Percentiles rank a stretch among this genome's conserved stretches.
These are phyloP conservation scores for Candida fluviatilis DNA, from an alignment of 805 yeast genomes.

Conservation along the genomic window DNA sequence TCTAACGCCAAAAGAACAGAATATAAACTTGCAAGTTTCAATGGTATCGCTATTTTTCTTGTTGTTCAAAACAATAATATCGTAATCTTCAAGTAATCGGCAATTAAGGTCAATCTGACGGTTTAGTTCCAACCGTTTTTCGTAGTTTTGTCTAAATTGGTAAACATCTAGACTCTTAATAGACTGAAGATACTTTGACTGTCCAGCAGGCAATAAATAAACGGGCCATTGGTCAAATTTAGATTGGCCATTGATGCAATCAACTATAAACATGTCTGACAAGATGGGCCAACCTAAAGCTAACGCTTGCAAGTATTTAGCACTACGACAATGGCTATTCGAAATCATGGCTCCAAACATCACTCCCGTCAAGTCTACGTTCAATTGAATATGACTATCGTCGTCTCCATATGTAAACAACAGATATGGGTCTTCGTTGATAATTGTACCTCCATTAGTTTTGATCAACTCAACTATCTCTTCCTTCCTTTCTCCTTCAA, in stretches of 20 bases:
- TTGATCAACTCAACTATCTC: constrained; percentile 32
- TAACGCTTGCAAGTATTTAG: constrained; percentile 71
- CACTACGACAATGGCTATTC: constrained; percentile 54
- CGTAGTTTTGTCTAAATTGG: constrained; percentile 37
- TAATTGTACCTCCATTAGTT: constrained; percentile 38
- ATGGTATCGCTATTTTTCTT: constrained; percentile 22
- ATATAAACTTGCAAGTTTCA: constrained; percentile 39
- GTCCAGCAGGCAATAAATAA: constrained; percentile 72
- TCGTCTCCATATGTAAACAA: constrained; percentile 15
- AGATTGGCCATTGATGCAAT: constrained; percentile 32
- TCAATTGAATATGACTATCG: constrained; percentile 7
- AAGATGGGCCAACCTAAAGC: constrained; percentile 86
- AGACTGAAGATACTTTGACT: constrained; percentile 42
- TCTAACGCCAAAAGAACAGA: constrained; percentile 44
- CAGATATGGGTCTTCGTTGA: constrained; percentile 33
- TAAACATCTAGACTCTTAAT: constrained; percentile 48
- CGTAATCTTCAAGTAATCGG: constrained; percentile 24
- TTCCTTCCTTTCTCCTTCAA: constrained; percentile 30
- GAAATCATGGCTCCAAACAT: constrained; percentile 67
- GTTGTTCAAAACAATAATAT: constrained; percentile 33
- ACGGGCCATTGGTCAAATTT: constrained; percentile 41
- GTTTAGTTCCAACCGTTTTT: constrained; percentile 22
- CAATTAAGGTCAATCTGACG: constrained; percentile 42
- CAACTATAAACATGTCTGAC: constrained; percentile 52
- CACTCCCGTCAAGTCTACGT: constrained; percentile 14